These are phyloP conservation scores for Collariella sp. DNA, from an alignment of 495 filamentous ascomycete species.

Conservation along the genomic window DNA sequence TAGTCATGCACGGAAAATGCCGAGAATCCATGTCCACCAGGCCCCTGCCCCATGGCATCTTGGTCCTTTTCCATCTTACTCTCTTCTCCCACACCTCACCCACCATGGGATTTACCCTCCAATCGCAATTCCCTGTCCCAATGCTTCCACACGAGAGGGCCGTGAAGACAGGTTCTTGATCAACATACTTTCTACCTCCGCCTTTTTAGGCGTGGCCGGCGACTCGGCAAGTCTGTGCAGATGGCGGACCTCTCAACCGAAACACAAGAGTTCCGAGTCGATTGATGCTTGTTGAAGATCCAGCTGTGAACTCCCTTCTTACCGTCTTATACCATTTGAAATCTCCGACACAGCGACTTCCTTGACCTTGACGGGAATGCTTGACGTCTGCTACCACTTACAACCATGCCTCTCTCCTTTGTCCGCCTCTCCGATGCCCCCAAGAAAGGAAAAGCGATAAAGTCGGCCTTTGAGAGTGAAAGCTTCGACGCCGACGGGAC, in stretches of 20 bases:
- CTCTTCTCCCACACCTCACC: not conserved
- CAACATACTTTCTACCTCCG: not conserved
- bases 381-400: not conserved
- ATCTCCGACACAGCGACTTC: not conserved
- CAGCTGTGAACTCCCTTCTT: not conserved
- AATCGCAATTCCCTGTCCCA: not conserved
- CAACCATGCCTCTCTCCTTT: constrained; percentile 36
- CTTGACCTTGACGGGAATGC: constrained; percentile 1
- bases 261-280: too few relatives aligned
- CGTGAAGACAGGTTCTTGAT: not conserved
- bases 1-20: not conserved
- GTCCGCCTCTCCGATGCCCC: constrained; percentile 32
- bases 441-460: constrained; percentile 42
- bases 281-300: too few relatives aligned
- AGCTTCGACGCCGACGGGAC: constrained; percentile 80
- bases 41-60: not conserved
- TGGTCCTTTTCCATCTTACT: not conserved
- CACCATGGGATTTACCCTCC: not conserved
- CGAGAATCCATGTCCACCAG: not conserved
- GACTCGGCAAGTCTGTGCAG: not conserved
- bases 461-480: constrained; percentile 72
- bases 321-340: not conserved
- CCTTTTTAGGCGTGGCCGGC: not conserved
- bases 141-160: not conserved
- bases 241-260: not conserved